Conservation (phyloP, 2,329 filamentous ascomycete species). For the Penicillium olsonii region DNA sequence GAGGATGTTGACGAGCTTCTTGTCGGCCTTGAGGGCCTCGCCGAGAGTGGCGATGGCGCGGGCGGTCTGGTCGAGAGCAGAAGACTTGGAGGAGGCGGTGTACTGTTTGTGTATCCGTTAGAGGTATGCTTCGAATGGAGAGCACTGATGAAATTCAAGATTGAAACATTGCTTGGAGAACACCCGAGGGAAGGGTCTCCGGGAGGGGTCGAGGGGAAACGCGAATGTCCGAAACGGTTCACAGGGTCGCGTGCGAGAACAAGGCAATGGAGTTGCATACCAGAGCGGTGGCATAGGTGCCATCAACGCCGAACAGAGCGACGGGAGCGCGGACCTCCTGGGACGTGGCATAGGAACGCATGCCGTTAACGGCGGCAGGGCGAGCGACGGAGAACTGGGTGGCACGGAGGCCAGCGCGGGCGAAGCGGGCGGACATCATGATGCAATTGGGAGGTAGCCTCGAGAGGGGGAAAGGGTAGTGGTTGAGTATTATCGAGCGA, state of each 20-base stretch:
- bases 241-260: slow-evolving; percentile 4
- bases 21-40: slow-evolving; percentile 74
- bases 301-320: slow-evolving; percentile 91
- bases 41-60: slow-evolving; percentile 73
- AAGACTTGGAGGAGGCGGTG: slow-evolving; percentile 89
- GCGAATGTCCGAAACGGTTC: slow-evolving; percentile 12
- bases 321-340: slow-evolving; percentile 79
- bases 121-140: not conserved
- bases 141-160: slow-evolving; percentile 1
- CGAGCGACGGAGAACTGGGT: slow-evolving; percentile 46
- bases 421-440: slow-evolving; percentile 60
- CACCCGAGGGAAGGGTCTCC: not conserved
- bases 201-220: slow-evolving; percentile 22
- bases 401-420: slow-evolving; percentile 59
- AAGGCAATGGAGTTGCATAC: slow-evolving; percentile 59
- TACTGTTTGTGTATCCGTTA: slow-evolving; percentile 62
- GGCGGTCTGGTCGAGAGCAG: slow-evolving; percentile 80
- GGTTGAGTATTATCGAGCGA: slow-evolving; percentile 29
- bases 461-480: slow-evolving; percentile 23
- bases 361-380: slow-evolving; percentile 43
- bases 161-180: slow-evolving; percentile 5
- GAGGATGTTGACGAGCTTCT: slow-evolving; percentile 77
- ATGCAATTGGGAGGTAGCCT: slow-evolving; percentile 30
- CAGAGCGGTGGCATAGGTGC: slow-evolving; percentile 97
- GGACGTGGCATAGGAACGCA: slow-evolving; percentile 75